Conservation (phyloP, 2,329 filamentous ascomycete genomes). For the Paraphaeosphaeria minitans region DNA sequence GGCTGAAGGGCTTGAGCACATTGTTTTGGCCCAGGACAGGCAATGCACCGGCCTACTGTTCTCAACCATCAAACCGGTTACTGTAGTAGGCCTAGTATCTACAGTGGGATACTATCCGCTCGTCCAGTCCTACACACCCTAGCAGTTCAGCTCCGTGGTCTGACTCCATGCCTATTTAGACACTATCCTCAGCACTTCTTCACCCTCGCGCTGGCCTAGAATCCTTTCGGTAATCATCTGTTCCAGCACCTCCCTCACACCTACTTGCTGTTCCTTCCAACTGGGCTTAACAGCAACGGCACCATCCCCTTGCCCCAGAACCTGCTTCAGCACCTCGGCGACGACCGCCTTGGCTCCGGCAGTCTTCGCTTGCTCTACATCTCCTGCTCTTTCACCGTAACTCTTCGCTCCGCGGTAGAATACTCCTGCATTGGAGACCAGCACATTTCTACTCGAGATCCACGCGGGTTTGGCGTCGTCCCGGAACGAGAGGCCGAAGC, state of each 20-base stretch:
- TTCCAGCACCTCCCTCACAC: slow-evolving; percentile 30
- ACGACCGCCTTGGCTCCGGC: slow-evolving; percentile 17
- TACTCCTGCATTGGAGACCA: slow-evolving; percentile 48
- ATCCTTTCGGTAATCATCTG: slow-evolving; percentile 30
- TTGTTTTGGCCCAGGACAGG: too few relatives aligned
- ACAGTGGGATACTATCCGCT: too few relatives aligned
- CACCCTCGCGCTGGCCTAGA: slow-evolving; percentile 24
- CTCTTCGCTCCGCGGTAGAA: slow-evolving; percentile 42
- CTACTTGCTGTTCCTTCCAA: slow-evolving; percentile 27
- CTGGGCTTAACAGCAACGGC: slow-evolving; percentile 23
- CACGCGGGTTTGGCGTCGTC: slow-evolving; percentile 33
- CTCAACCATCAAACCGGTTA: too few relatives aligned
- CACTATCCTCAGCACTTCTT: slow-evolving; percentile 1
- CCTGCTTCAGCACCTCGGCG: slow-evolving; percentile 15
- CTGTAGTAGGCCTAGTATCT: too few relatives aligned
- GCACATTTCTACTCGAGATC: slow-evolving; percentile 37
- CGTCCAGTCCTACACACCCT: too few relatives aligned
- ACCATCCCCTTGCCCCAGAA: slow-evolving; percentile 1
- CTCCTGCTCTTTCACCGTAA: slow-evolving; percentile 38
- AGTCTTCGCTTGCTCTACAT: slow-evolving; percentile 38
- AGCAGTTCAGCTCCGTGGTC: too few relatives aligned
- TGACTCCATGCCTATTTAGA: neutral
- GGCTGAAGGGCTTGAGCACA: too few relatives aligned
- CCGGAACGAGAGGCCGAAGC: slow-evolving; percentile 37
- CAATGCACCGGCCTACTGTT: too few relatives aligned